phyloP scores from a whole-genome alignment of 2,329 filamentous ascomycete species.

The Epichloe aotearoae region DNA sequence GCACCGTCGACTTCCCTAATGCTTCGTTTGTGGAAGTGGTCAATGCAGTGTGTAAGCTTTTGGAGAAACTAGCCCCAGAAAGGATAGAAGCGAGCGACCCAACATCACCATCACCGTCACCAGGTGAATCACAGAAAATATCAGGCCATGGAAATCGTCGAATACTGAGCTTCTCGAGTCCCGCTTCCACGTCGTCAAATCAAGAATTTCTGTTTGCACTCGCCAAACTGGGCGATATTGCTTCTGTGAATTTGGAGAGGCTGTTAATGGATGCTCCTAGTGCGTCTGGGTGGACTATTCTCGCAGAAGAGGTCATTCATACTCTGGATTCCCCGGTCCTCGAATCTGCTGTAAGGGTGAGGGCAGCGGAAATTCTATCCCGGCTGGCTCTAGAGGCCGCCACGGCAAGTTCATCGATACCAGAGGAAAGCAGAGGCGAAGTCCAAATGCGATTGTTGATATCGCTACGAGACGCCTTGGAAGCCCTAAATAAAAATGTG shows the following conservation, averaged over 20 bases:
- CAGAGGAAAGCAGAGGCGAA: constrained; percentile 36
- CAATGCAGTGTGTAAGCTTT: constrained; percentile 57
- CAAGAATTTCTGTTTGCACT: constrained; percentile 56
- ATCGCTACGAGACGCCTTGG: constrained; percentile 49
- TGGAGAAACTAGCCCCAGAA: constrained; percentile 30
- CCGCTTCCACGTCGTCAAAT: constrained; percentile 33
- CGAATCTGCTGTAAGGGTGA: constrained; percentile 38
- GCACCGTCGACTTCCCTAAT: constrained; percentile 81
- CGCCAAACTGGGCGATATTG: constrained; percentile 60
- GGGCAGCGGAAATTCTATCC: constrained; percentile 53
- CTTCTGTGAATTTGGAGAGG: constrained; percentile 61
- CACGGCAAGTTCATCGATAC: constrained; percentile 38
- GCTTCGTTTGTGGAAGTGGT: constrained; percentile 68
- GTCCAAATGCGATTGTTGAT: constrained; percentile 63
- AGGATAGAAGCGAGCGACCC: constrained; percentile 9
- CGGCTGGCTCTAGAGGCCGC: constrained; percentile 44
- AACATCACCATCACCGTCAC: constrained; percentile 8
- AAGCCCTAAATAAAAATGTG: constrained; percentile 37
- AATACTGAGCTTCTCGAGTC: constrained; percentile 33
- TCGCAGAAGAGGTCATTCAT: constrained; percentile 43
- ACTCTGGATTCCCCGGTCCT: constrained; percentile 34
- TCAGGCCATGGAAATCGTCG: constrained; percentile 28
- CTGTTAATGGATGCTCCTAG: constrained; percentile 54
- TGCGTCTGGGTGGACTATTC: constrained; percentile 61
- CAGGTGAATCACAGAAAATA: constrained; percentile 21